Base-by-base conservation (phyloP, 2,329 filamentous ascomycete genomes). In the Diatrype stigma region DNA sequence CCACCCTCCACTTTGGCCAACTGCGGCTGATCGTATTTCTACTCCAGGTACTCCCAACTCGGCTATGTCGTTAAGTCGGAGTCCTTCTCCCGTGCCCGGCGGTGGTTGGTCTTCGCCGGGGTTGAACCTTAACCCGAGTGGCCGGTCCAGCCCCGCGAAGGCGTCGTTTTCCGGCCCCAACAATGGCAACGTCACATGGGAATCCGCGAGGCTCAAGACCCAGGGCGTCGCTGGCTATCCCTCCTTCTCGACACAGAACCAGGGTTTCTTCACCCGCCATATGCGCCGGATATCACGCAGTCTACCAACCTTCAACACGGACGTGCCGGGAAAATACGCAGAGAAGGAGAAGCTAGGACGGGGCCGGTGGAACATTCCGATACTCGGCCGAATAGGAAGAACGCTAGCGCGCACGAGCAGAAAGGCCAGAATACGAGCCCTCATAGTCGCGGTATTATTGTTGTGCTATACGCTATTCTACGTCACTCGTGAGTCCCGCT, bases 91-190 rank as follows among this genome's bases (percentile, higher is more conserved):
- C 55, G 81, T 84, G 56, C 87, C 85, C 55, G 87, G 88, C 63
- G 90, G 90, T 66, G 91, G 91, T 61, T 96, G 93, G 92, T 84
- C 89, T 51, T 94, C 87, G 71, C 90, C 88, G 50, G 89, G 86
- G 57, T 79, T 90, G 65, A 87, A 83, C 64, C 84, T 87, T 54
- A 84, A 82, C 57, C 69, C 74, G 52, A 89, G 86, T 67, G 86
- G 86, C 55, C 80, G 81, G 59, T 82, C 83, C 35, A 90, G 85
- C 66, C 87, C 89, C 60, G 73, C 71, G 63, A 78, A 70, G 67
- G 71, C 63, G 69, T 58, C 62, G 6, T 78, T 70, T 65, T 72
- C 60, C 22, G 76, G 76, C 48, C 62, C 74, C 51, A 81, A 78
- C 67, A 79, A 79, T 53, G 77, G 76, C 48, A 71, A 77, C 37